phyloP scores from a whole-genome alignment of 2,329 filamentous ascomycete species.

The Nectriaceae sp. region DNA sequence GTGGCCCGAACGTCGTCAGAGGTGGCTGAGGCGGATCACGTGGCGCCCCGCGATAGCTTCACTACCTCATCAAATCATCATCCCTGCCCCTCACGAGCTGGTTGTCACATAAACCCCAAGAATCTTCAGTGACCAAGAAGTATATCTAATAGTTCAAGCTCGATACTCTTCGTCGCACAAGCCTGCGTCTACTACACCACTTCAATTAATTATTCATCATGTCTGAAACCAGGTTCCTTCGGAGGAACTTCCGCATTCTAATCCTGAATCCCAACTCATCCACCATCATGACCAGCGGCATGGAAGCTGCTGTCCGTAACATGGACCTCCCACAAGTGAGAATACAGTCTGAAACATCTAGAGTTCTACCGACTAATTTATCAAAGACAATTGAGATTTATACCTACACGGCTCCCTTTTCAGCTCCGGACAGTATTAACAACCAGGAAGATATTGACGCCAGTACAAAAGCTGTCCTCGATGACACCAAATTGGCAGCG shows the following conservation, averaged over 20 bases:
- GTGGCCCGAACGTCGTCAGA: slow-evolving; percentile 37
- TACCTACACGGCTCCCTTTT: slow-evolving; percentile 65
- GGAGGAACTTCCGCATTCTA: slow-evolving; percentile 50
- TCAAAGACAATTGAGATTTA: slow-evolving; percentile 50
- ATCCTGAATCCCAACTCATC: slow-evolving; percentile 83
- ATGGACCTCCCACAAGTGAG: slow-evolving; percentile 35
- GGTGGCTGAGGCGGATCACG: slow-evolving; percentile 39
- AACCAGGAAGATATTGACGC: slow-evolving; percentile 66
- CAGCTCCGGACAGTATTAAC: slow-evolving; percentile 76
- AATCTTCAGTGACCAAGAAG: too few relatives aligned
- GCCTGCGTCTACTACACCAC: not conserved
- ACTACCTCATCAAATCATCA: slow-evolving; percentile 3
- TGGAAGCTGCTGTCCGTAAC: slow-evolving; percentile 52
- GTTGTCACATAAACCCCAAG: too few relatives aligned
- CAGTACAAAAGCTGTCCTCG: slow-evolving; percentile 64
- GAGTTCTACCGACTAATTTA: slow-evolving; percentile 16
- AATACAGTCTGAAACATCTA: not conserved
- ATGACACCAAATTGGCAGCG: slow-evolving; percentile 46
- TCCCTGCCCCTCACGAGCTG: slow-evolving; percentile 6
- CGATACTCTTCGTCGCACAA: not conserved
- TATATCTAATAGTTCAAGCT: too few relatives aligned
- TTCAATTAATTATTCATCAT: slow-evolving; percentile 12
- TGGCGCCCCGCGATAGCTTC: slow-evolving; percentile 36
- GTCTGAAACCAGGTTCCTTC: slow-evolving; percentile 20
- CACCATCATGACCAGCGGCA: slow-evolving; percentile 67